Percentiles rank a stretch among this genome's conserved stretches.
phyloP scores from a whole-genome alignment of 2,329 filamentous ascomycete genomes.

The Penicillium digitatum region DNA sequence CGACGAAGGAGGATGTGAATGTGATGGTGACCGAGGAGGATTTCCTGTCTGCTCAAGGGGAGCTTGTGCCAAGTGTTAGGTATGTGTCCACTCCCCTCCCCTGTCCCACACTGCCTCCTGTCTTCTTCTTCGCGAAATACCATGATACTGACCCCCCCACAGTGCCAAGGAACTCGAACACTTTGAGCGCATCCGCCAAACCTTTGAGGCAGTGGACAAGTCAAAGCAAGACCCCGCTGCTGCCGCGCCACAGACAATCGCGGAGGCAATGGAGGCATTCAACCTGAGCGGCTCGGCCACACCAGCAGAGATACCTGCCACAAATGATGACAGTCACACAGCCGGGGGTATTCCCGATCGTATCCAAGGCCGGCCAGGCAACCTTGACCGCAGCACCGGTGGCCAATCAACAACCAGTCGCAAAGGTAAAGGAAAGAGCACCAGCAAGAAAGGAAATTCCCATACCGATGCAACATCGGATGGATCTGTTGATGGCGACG shows the following conservation, averaged over 20 bases:
- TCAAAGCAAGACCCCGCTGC: slow-evolving; percentile 37
- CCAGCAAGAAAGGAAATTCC: slow-evolving; percentile 38
- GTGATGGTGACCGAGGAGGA: slow-evolving; percentile 88
- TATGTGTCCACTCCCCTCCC: slow-evolving; percentile 24
- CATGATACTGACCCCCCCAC: slow-evolving; percentile 24
- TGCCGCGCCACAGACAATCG: slow-evolving; percentile 33
- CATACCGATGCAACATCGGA: slow-evolving; percentile 33
- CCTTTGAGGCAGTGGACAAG: slow-evolving; percentile 66
- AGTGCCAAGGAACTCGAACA: slow-evolving; percentile 87
- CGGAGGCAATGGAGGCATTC: slow-evolving; percentile 38
- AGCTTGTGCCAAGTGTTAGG: slow-evolving; percentile 84
- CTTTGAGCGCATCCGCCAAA: slow-evolving; percentile 76
- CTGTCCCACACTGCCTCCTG: not conserved
- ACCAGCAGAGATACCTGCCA: slow-evolving; percentile 21
- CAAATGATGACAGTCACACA: slow-evolving; percentile 25
- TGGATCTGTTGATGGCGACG: slow-evolving; percentile 31
- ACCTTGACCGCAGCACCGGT: slow-evolving; percentile 27
- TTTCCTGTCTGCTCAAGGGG: slow-evolving; percentile 73
- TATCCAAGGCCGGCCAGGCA: slow-evolving; percentile 31
- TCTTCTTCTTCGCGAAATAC: not conserved
- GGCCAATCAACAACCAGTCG: slow-evolving; percentile 28
- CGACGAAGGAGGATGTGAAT: slow-evolving; percentile 73
- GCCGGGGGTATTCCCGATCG: slow-evolving; percentile 19
- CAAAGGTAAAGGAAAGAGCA: slow-evolving; percentile 29
- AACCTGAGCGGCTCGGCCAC: slow-evolving; percentile 19